Conservation (phyloP, 2,329 filamentous ascomycete genomes). For the Corniculantispora saksenae region DNA sequence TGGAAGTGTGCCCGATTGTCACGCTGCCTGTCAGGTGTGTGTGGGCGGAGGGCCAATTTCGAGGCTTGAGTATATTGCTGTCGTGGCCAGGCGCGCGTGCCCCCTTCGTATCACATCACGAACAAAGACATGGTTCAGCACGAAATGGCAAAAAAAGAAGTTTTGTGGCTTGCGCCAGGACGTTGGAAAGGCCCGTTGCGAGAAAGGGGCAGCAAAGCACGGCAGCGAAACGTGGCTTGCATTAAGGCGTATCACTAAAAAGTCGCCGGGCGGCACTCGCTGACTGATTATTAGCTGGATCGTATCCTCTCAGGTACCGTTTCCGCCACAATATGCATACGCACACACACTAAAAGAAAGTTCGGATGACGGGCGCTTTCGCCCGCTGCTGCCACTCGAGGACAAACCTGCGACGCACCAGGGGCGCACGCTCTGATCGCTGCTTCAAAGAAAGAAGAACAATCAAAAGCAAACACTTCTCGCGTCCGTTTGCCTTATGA, state of each 20-base stretch:
- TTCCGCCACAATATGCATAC: neutral
- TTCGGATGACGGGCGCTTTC: neutral
- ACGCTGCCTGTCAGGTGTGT: neutral
- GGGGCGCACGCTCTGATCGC: neutral
- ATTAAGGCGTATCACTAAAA: neutral
- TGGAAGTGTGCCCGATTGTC: neutral
- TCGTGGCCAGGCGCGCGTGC: neutral
- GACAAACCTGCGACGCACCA: neutral
- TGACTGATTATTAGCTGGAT: neutral
- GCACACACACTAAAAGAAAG: neutral
- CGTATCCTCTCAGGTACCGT: neutral
- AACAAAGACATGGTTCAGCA: neutral
- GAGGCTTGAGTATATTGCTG: neutral
- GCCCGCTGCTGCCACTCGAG: too few relatives aligned
- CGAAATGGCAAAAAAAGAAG: too few relatives aligned
- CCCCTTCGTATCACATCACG: neutral
- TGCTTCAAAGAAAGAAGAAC: neutral
- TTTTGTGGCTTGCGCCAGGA: neutral
- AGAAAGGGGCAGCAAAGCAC: neutral
- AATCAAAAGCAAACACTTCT: neutral
- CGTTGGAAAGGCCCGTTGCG: neutral
- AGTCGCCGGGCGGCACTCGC: neutral
- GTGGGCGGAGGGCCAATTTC: neutral
- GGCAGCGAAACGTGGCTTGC: conserved; percentile 1
- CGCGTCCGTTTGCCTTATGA: neutral